Conservation (phyloP, 176 grass and related monocot genomes). For the Alloteropsis semialata region DNA sequence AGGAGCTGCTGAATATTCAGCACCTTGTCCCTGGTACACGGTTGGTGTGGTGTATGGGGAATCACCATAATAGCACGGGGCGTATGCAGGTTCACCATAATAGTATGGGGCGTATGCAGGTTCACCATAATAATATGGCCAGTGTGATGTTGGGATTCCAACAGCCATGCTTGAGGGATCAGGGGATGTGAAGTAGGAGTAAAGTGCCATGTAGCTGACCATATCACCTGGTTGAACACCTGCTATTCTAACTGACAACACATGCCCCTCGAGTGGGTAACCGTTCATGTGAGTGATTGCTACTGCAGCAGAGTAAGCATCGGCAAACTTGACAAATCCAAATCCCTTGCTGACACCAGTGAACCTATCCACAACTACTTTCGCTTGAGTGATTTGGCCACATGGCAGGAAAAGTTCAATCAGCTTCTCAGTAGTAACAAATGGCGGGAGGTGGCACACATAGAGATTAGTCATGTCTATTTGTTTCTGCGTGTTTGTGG, state of each 20-base stretch:
- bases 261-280: constrained; percentile 44
- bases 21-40: constrained; percentile 5
- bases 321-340: constrained; percentile 64
- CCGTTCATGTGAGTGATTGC: constrained; percentile 51
- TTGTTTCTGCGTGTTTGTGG: constrained; percentile 23
- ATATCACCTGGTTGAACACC: constrained; percentile 1
- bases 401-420: constrained; percentile 51
- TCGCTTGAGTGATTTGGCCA: constrained; percentile 53
- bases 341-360: constrained; percentile 70
- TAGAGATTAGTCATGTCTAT: constrained; percentile 59
- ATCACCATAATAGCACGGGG: neutral
- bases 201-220: constrained; percentile 28
- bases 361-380: constrained; percentile 43
- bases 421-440: constrained; percentile 43
- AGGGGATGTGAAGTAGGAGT: constrained; percentile 15
- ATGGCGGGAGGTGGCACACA: constrained; percentile 45
- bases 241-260: constrained; percentile 44
- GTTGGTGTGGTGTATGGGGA: neutral
- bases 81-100: neutral
- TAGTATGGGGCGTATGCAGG: neutral
- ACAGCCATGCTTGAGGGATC: constrained; percentile 8
- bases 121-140: constrained; percentile 20
- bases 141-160: constrained; percentile 37
- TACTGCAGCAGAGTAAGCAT: constrained; percentile 44
- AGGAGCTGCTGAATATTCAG: constrained; percentile 19